Base-by-base conservation (phyloP, 129 eudicot genomes). In the Tanacetum coccineum region DNA sequence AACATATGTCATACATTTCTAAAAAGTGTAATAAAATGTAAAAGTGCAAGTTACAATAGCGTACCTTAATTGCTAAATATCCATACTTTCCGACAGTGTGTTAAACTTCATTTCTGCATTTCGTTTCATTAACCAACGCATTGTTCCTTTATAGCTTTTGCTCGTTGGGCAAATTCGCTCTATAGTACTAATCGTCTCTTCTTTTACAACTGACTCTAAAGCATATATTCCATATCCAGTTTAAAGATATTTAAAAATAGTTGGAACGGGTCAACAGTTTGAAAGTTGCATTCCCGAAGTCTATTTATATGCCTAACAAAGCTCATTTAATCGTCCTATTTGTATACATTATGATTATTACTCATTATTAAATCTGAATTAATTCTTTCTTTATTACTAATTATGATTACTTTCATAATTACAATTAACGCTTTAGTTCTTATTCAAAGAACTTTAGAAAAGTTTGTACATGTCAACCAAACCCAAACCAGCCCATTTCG, bases 121-220 rank as follows among this genome's bases (percentile, higher is more conserved):
- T 82, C 84, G n/a, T n/a, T 71, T 93, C 95, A 77, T 93, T 93
- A 67, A 93, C 86, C 47, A 81, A 78, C 36, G 98, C 98, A 77
- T 89, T 93, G 77, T 93, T 93, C 79, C 79, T 93, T 93, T 53
- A 93, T 81, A 73, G 95, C 92, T 81, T 93, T 93, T 13, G 98
- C 96, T 36, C 98, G 96, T 28, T 93, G 96, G 22, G 98, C 98
- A 73, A 93, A 93, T n/a, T n/a, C n/a, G n/a, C 63, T 95, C 78
- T 63, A 93, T 74, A 54, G 98, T 93, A 78, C 98, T 89, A 17
- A 82, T 70, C 13, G 98, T 93, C 86, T 93, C 98, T 74, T n/a
- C 79, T 89, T 82, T 70, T 86, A 70, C 96, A 88, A 77, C 98
- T 93, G 96, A n/a, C n/a, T n/a, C n/a, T 73, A 49, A 65, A 72